Base-by-base conservation (phyloP, 2,329 filamentous ascomycete genomes). In the Calonectria ilicicola region DNA sequence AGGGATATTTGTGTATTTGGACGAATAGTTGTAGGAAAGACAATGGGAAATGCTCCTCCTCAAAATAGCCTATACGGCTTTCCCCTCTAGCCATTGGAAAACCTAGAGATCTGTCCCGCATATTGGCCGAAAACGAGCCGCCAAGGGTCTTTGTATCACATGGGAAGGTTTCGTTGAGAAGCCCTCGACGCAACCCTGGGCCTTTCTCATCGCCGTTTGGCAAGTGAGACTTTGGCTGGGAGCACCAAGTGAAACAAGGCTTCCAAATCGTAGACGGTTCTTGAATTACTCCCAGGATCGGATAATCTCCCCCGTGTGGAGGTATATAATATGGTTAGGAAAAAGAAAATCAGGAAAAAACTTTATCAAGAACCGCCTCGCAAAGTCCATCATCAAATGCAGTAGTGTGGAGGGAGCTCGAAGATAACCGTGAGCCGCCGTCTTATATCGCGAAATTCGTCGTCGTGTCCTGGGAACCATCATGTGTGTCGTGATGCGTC, bases 361-460 rank as follows among this genome's bases (percentile, higher is more conserved):
- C 44, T 65, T 78, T 74, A 76, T 80, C 78, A 80, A 79, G 75
- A 80, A 81, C 76, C 79, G 76, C 76, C 76, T 80, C 72, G 77
- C 78, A 76, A 74, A 74, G 76, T 64, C 73, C 76, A 74, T 77
- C 76, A 75, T 79, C 76, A 80, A 78, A 80, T 80, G 75, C 77
- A 78, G 70, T 74, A 72, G 67, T 67, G 67, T 69, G 38, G 65
- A 27, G 60, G 44, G 65, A 74, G 74, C 67, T 72, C 73, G 67
- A 53, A 75, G 77, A 78, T 78, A 76, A 74, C 72, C 75, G 75
- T 78, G 71, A 75, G 70, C 75, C 69, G 72, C 73, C 77, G 76
- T 80, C 75, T 80, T 79, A 69, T 76, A 72, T 78, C 76, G 77
- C 75, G 73, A 73, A 78, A 76, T 77, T 67, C 75, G 71, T 75